Base-by-base conservation (phyloP, 768 basidiomycete genomes). In the Tylopilus rubrobrunneus region DNA sequence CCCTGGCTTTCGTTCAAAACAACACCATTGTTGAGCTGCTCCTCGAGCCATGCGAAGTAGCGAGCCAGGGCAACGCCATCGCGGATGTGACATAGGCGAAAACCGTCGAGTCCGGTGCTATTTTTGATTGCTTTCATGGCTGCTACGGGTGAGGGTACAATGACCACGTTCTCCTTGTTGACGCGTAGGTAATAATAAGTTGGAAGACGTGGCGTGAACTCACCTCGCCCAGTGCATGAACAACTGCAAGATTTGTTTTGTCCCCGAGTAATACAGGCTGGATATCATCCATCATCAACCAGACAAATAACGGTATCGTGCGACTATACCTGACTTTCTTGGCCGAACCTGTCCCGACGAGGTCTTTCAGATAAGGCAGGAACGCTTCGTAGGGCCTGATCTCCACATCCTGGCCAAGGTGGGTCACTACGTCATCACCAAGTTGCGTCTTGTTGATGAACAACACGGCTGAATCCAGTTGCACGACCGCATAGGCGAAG, bases 41-140 rank as follows among this genome's bases (percentile, higher is more conserved):
- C 88, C 69, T 98, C 93, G 1, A 99, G 76, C 97, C 96, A 99
- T 0, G 92, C 78, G 61, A 98, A 98, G 72, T 98, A 99, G 14
- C 86, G 80, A 8, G 81, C 84, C 45, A 98, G 76, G 1, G 95
- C 95, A 1, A 79, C 84, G 1, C 96, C 94, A 68, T 98, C 96
- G 10, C 95, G 81, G 31, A 96, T 83, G 65, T 99, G 92, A 49
- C 79, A 81, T 63, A 87, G 83, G 15, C 94, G 79, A 78, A 98
- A 98, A 0, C 96, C 96, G 65, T 87, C 88, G 12, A 95, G 71
- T 63, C 98, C 96, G 1, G 80, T 82, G 4, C 67, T 70, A 59
- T 91, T 92, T 72, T 93, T 93, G 62, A 92, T 82, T 2, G 91
- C 69, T 67, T 93, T 93, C 63, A 89, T 68, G 51, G 89, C 86